Conservation (phyloP, 2,329 filamentous ascomycete species). For the Fusarium scirpi region DNA sequence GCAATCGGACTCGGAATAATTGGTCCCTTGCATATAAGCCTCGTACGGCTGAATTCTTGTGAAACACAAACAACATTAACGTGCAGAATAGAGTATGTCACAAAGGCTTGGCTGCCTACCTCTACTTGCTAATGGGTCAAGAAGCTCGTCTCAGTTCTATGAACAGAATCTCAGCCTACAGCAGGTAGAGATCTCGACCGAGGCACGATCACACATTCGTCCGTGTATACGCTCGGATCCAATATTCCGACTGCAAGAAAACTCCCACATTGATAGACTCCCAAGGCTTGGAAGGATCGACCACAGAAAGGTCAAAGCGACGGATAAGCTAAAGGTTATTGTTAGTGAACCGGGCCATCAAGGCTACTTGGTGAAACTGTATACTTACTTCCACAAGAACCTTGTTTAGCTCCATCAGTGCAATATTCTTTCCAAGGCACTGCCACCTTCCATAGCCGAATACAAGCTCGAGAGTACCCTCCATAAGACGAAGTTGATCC, state of each 20-base stretch:
- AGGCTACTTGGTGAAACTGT: accelerated
- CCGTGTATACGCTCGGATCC: not conserved
- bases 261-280: conserved; percentile 48
- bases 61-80: not conserved
- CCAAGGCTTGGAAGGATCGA: conserved; percentile 50
- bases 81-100: not conserved
- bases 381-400: conserved; percentile 55
- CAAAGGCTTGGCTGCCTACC: not conserved
- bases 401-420: conserved; percentile 56
- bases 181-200: no score
- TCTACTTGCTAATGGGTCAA: not conserved
- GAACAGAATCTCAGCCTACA: not conserved
- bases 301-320: conserved; percentile 49
- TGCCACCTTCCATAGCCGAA: conserved; percentile 56
- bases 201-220: not conserved
- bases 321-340: conserved; percentile 44
- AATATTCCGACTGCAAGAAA: conserved; percentile 47
- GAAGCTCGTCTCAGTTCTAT: not conserved
- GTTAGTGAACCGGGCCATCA: not conserved
- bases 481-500: conserved; percentile 51
- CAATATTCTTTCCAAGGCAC: conserved; percentile 55
- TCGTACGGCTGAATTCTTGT: not conserved
- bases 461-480: conserved; percentile 54
- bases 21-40: not conserved
- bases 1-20: not conserved